Conservation (phyloP, 345 rosid species). For the Hibiscus mutabilis region DNA sequence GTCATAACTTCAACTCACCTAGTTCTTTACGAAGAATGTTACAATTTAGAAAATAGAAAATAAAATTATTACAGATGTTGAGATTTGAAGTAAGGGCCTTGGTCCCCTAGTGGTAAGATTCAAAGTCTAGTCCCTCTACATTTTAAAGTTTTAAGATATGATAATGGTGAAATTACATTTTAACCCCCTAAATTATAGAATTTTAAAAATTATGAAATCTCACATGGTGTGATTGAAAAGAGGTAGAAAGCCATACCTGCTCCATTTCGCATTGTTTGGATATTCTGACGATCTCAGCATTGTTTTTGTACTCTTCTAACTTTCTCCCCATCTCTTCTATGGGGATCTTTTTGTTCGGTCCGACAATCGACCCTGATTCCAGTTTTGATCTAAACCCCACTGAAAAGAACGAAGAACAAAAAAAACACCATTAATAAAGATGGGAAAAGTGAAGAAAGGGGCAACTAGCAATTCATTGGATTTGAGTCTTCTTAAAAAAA, state of each 20-base stretch:
- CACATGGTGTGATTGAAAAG: no score
- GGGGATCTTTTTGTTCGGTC: constrained; percentile 31
- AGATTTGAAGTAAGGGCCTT: not conserved
- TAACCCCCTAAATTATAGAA: not conserved
- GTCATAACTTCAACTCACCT: not conserved
- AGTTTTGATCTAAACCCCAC: constrained; percentile 55
- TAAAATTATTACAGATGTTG: not conserved
- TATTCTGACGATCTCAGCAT: constrained; percentile 32
- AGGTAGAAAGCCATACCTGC: constrained; percentile 26
- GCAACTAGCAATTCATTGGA: not conserved
- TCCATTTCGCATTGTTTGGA: constrained; percentile 23
- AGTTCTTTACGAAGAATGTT: no score
- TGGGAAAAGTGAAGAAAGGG: not conserved
- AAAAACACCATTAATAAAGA: not conserved
- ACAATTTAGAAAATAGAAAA: not conserved
- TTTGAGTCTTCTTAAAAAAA: not conserved
- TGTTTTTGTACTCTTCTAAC: constrained; percentile 32
- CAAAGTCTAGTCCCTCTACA: no score
- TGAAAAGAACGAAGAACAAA: constrained; percentile 4
- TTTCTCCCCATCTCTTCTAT: constrained; percentile 37
- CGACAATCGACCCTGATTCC: constrained; percentile 37
- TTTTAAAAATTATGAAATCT: no score
- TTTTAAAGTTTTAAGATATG: no score
- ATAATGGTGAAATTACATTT: no score
- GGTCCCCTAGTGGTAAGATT: no score